A percentile compares a stretch with the other conserved stretches of the same genome.
Conservation (phyloP, 1,284 basidiomycete genomes). For the Violaceomyces palustris region DNA sequence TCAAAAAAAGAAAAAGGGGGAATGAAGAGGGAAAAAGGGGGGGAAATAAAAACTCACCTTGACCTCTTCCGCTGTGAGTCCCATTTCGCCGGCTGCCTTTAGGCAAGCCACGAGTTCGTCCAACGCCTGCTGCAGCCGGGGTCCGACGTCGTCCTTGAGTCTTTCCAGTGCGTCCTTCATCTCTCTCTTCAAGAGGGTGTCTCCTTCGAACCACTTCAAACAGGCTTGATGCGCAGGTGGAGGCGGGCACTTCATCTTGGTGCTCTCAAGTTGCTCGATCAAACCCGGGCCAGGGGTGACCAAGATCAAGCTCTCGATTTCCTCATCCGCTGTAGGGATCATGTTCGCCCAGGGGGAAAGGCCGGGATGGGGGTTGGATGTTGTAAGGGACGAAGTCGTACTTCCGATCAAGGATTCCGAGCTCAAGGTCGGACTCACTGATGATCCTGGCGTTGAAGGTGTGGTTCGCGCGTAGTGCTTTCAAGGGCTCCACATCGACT, state of each 20-base stretch:
- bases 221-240: too few species aligned
- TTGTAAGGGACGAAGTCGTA: not conserved
- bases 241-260: too few species aligned
- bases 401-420: too few species aligned
- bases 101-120: too few species aligned
- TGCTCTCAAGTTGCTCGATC: too few species aligned
- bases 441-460: conserved; percentile 21
- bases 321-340: not conserved
- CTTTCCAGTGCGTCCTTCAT: conserved; percentile 2
- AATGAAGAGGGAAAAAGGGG: not conserved
- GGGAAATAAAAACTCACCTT: too few species aligned
- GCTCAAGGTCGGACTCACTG: conserved; percentile 28
- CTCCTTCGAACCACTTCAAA: not conserved
- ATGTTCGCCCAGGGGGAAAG: conserved; percentile 2
- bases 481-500: conserved; percentile 10
- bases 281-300: not conserved
- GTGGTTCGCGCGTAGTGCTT: conserved; percentile 9
- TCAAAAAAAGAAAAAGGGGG: not conserved
- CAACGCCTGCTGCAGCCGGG: too few species aligned
- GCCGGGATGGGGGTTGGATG: not conserved
- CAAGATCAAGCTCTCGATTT: not conserved
- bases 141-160: not conserved
- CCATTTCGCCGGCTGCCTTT: not conserved
- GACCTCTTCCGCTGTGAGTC: not conserved
- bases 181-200: conserved; percentile 1